Base-by-base conservation (phyloP, 2,329 filamentous ascomycete genomes). In the Arthrobotrys iridis region DNA sequence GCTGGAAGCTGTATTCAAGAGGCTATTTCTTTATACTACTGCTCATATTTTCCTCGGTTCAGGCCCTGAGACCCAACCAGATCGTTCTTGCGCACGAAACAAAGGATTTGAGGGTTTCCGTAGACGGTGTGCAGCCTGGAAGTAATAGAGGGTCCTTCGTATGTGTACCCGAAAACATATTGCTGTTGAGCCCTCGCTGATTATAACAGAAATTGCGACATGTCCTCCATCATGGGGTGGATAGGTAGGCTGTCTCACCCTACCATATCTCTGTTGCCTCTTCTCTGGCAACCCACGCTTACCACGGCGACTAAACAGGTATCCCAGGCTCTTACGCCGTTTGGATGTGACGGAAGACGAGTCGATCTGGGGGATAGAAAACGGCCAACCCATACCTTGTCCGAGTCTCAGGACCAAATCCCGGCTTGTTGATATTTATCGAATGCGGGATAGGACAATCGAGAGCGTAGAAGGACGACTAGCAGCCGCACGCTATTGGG, bases 171-270 rank as follows among this genome's bases (percentile, higher is more conserved):
- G 28, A 1, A 13, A 55, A 8, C 20, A 50, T 33, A 7, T 37
- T 18, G 15, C 41, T 18, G 18, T 37, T 7, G 30, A 11, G 26
- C 26, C 24, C 24, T 52, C 28, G 37, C 33, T 46, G 35, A 64
- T n/a, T 22, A 28, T 24, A 28, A 40, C 11, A 46, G 26, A 65
- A 11, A 4, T 87, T 99, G 67, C 90, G 93, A 79, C 94, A 99
- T 83, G 90, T 98, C 80, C 95, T 92, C 83, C 93, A 97, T 81
- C 93, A 97, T 83, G 94, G 94, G 18, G 68, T 46, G 5, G 68
- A 73, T 71, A 91, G 92, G 41, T 87, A 94, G 82, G 84, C 72
- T 58, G 71, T 33, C 58, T 26, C 60, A 68, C 15, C 22, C 18
- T 45, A 18, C 5, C 28, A 18, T 4, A 18, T 4, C n/a, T 26